Conservation (phyloP, 768 basidiomycete genomes). For the Suillus lakei region DNA sequence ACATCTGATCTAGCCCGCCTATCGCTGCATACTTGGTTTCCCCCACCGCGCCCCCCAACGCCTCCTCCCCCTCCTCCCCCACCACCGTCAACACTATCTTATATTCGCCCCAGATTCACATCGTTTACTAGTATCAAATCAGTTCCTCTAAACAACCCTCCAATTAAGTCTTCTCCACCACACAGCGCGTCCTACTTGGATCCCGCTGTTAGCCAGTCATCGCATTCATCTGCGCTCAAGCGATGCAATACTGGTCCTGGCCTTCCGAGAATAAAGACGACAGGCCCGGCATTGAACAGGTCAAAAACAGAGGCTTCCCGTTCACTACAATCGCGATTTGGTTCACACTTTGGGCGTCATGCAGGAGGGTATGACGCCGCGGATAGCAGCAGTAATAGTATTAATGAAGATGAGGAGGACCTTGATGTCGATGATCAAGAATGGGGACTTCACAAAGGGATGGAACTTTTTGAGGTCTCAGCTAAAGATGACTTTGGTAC, state of each 20-base stretch:
- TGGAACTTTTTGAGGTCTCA: slow-evolving; percentile 91
- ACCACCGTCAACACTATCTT: slow-evolving; percentile 44
- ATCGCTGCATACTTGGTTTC: slow-evolving; percentile 87
- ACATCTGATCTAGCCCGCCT: slow-evolving; percentile 84
- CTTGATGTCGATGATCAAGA: slow-evolving; percentile 55
- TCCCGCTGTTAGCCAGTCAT: slow-evolving; percentile 51
- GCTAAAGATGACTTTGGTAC: slow-evolving; percentile 88
- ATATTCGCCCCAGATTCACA: slow-evolving; percentile 40
- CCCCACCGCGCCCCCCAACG: slow-evolving; percentile 71
- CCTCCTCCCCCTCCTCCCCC: slow-evolving; percentile 69
- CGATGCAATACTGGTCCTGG: slow-evolving; percentile 55
- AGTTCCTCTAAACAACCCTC: slow-evolving; percentile 53
- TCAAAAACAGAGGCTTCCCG: slow-evolving; percentile 49
- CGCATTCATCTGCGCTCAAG: slow-evolving; percentile 49
- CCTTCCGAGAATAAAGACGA: slow-evolving; percentile 56
- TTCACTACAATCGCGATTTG: slow-evolving; percentile 54
- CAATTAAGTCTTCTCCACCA: slow-evolving; percentile 52
- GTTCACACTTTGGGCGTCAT: slow-evolving; percentile 57
- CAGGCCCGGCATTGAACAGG: slow-evolving; percentile 36
- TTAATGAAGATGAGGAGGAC: slow-evolving; percentile 63
- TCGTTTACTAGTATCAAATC: slow-evolving; percentile 61
- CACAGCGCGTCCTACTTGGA: slow-evolving; percentile 69
- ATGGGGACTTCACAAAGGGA: slow-evolving; percentile 81
- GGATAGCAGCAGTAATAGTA: slow-evolving; percentile 69
- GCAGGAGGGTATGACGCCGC: slow-evolving; percentile 58